These are phyloP conservation scores for Backusella psychrophila DNA, from an alignment of 192 early-diverging fungal species.

Conservation along the genomic window DNA sequence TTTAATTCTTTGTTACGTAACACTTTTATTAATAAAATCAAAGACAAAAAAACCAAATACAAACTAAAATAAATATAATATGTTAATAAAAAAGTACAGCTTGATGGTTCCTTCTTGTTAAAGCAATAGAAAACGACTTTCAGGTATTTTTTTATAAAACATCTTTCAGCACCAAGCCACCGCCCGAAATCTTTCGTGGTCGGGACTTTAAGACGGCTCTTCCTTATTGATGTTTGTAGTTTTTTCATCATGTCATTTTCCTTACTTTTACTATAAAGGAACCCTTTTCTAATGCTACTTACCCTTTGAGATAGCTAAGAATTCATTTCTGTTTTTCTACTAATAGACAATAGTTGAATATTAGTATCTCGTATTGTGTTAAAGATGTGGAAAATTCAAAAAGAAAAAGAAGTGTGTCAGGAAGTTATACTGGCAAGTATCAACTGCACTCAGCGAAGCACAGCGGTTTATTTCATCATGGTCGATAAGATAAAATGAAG, in stretches of 20 bases:
- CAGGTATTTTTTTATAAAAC: not conserved
- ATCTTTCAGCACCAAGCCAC: not conserved
- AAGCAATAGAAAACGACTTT: not conserved
- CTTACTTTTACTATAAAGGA: not conserved
- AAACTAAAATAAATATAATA: too few relatives aligned
- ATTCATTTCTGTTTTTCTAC: not conserved
- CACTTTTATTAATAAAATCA: too few relatives aligned
- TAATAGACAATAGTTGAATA: too few relatives aligned
- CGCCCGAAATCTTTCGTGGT: slow-evolving; percentile 1
- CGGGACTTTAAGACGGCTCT: not conserved
- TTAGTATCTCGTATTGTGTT: not conserved
- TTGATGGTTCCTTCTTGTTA: not conserved
- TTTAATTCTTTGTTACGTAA: too few relatives aligned
- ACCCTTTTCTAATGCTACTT: not conserved
- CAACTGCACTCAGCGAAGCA: slow-evolving; percentile 43
- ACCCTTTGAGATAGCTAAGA: not conserved
- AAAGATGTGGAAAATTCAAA: not conserved
- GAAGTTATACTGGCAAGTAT: slow-evolving; percentile 43
- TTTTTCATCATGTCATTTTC: slow-evolving; percentile 3
- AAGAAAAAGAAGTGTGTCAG: slow-evolving; percentile 22
- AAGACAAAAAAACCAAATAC: too few relatives aligned
- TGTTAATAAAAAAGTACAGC: too few relatives aligned
- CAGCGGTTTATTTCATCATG: slow-evolving; percentile 40
- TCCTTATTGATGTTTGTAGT: not conserved
- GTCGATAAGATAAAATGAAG: slow-evolving; percentile 42